Evolutionary conservation across 441 rosid species (phyloP), one percentile per base, ranked within the genome.

Genomic region (Gossypium trilobum): DNA sequence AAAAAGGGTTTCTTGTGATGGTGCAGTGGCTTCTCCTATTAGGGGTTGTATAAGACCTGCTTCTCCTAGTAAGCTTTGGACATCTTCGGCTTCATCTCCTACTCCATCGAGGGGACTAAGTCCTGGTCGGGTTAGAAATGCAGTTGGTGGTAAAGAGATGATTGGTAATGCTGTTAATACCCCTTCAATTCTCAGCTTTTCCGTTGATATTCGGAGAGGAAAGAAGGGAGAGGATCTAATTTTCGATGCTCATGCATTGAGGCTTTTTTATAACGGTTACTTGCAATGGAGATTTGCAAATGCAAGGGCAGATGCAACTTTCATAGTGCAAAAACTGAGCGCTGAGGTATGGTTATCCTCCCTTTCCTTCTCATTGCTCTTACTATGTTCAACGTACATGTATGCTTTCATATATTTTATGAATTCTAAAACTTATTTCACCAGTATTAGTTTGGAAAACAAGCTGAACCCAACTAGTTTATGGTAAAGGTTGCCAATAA

Each of bases 181-280:
- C 39, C 91, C 89, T 79, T 87, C 94, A 0, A 87, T 89, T 77
- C 86, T 89, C 70, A 80, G 89, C 77, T 89, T 87, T 78, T 85
- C 94, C 39, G 86, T 87, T 78, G 91, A 89, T 79, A 76, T 85
- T 50, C 84, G 88, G 83, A 84, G 94, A 70, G 91, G 90, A 61
- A 88, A 86, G 74, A 77, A 85, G 39, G 90, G 90, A 71, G 90
- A 86, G 73, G 86, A 85, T 75, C 80, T 84, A 0, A 76, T 88
- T 71, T 61, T 80, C 76, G 88, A 88, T 73, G 90, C 90, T 27
- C 91, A 89, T 69, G 57, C 81, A 82, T 85, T 83, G 84, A 86
- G 90, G 88, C 93, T 87, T 81, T 78, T 89, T 36, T 85, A 89
- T 78, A 87, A 87, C 72, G 84, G 88, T 9, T 71, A 82, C 78